These are phyloP conservation scores for Uronychia binucleata DNA, from an alignment of 73 alveolate genomes.

Conservation along the genomic window DNA sequence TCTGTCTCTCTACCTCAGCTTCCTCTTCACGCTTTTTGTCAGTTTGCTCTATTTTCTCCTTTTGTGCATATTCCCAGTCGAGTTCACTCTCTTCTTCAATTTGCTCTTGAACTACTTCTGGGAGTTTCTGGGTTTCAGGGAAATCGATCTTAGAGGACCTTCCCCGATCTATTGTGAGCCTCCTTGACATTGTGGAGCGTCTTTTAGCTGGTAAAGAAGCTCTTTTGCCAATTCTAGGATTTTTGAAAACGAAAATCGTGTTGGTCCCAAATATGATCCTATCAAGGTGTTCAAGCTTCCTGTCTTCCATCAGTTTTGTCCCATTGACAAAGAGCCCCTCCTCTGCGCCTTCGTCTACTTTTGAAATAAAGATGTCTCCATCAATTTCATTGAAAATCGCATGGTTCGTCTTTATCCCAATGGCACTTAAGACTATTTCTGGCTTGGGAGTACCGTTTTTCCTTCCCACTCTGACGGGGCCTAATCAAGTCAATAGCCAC, in stretches of 20 bases:
- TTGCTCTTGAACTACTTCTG: too few species aligned
- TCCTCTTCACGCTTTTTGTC: slow-evolving; percentile 41
- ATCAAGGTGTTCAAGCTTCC: slow-evolving; percentile 19
- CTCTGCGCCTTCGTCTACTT: slow-evolving; percentile 31
- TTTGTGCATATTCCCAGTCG: slow-evolving; percentile 55
- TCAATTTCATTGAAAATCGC: slow-evolving; percentile 44
- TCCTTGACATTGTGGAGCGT: too few species aligned
- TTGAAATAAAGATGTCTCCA: background rate
- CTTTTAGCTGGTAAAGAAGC: too few species aligned
- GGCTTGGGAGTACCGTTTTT: slow-evolving; percentile 94
- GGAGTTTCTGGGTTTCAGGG: too few species aligned
- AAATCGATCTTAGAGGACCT: too few species aligned
- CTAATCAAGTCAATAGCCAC: background rate
- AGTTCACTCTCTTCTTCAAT: slow-evolving; percentile 22
- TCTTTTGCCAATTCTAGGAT: too few species aligned
- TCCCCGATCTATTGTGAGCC: background rate
- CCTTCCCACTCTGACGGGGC: slow-evolving; percentile 89
- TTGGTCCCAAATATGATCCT: slow-evolving; percentile 67
- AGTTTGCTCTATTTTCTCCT: slow-evolving; percentile 26
- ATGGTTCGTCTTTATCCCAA: slow-evolving; percentile 91
- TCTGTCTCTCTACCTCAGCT: slow-evolving; percentile 35
- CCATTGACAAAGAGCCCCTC: slow-evolving; percentile 61
- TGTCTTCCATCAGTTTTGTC: background rate
- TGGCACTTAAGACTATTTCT: slow-evolving; percentile 84
- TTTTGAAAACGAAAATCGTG: slow-evolving; percentile 46